A percentile compares a stretch with the other conserved stretches of the same genome.
These are phyloP conservation scores for Fusarium coicis DNA, from an alignment of 2,329 filamentous ascomycete species.

Conservation along the genomic window DNA sequence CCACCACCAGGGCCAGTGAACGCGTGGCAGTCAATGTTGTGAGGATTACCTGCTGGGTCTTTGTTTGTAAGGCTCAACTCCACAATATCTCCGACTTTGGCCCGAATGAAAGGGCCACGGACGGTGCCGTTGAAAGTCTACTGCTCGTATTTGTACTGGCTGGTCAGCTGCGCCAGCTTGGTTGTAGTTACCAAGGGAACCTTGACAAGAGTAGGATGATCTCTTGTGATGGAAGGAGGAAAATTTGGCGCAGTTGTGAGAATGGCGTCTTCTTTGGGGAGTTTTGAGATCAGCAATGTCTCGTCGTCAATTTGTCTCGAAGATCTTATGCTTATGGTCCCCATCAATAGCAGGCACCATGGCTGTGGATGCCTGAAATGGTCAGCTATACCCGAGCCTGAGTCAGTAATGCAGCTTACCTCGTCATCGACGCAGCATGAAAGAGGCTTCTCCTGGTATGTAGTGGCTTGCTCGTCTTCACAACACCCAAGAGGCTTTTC, in stretches of 20 bases:
- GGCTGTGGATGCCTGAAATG: background rate
- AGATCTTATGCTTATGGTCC: background rate
- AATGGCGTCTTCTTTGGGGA: background rate
- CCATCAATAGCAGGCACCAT: background rate
- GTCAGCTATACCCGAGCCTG: background rate
- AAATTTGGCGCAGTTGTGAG: background rate
- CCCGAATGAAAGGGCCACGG: conserved; percentile 21
- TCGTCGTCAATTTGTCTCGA: background rate
- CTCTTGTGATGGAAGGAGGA: background rate
- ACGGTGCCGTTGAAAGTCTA: conserved; percentile 29
- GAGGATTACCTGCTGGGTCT: background rate
- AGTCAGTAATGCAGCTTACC: background rate
- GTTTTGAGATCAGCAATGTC: background rate
- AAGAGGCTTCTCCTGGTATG: background rate
- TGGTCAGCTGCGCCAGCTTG: conserved; percentile 21
- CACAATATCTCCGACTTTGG: conserved; percentile 18
- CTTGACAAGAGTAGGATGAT: background rate
- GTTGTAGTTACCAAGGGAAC: conserved; percentile 1
- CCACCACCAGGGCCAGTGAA: conserved; percentile 29
- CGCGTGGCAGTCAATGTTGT: conserved; percentile 26
- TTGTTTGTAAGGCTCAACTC: conserved; percentile 22
- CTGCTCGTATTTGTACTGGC: conserved; percentile 26
- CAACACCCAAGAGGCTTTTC: background rate
- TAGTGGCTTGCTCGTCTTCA: background rate
- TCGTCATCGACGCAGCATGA: background rate